phyloP scores from a whole-genome alignment of 139 green algal genomes.

The Trebouxia sp. region DNA sequence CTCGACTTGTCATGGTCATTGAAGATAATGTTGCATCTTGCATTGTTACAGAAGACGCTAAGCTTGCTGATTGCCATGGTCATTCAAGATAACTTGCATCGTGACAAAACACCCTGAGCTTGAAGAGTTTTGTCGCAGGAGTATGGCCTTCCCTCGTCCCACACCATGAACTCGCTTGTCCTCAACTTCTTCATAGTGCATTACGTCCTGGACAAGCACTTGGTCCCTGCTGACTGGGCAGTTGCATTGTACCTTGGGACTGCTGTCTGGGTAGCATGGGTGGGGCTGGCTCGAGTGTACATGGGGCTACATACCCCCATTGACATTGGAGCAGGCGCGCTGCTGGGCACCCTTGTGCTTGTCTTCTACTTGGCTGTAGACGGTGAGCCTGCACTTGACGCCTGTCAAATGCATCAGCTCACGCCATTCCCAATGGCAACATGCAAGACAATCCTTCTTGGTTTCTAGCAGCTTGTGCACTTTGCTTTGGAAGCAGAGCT shows the following conservation, averaged over 20 bases:
- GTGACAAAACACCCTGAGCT: no score
- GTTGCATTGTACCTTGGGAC: constrained; percentile 35
- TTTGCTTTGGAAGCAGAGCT: neutral
- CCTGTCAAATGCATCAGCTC: no score
- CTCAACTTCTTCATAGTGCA: constrained; percentile 49
- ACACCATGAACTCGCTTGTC: constrained; percentile 58
- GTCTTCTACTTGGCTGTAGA: constrained; percentile 43
- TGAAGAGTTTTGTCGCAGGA: constrained; percentile 45
- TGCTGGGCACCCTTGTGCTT: constrained; percentile 46
- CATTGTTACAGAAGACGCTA: no score
- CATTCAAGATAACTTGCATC: no score
- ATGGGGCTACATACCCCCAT: constrained; percentile 59
- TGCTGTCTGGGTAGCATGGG: constrained; percentile 48
- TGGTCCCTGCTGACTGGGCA: constrained; percentile 33
- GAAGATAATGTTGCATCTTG: no score
- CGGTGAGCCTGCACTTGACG: neutral
- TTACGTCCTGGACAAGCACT: constrained; percentile 41
- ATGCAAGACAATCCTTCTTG: no score
- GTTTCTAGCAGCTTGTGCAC: no score
- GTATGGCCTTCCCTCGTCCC: constrained; percentile 54
- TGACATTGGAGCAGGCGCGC: constrained; percentile 47
- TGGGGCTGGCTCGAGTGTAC: constrained; percentile 51
- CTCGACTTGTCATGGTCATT: no score
- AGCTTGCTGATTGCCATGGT: no score
- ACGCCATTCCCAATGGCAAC: no score